Evolutionary conservation across 768 basidiomycete genomes (phyloP).

Genomic region (Strobilomyces dryophilus): DNA sequence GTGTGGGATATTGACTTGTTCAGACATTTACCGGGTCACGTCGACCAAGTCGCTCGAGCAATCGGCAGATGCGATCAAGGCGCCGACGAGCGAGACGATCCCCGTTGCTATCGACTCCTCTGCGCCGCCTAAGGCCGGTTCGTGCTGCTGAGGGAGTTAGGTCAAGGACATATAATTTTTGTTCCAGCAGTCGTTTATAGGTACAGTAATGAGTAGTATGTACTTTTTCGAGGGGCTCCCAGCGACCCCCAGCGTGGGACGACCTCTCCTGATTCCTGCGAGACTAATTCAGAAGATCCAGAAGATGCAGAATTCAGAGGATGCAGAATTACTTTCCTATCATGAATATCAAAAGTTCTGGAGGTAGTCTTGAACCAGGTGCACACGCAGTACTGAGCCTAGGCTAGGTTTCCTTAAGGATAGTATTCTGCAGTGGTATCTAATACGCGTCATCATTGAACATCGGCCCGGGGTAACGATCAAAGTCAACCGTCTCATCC

Average conservation of each 20-base stretch:
- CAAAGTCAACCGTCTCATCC: background rate
- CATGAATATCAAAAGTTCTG: too few species aligned
- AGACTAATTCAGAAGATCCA: conserved; percentile 73
- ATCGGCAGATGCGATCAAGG: conserved; percentile 70
- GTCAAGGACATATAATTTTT: conserved; percentile 2
- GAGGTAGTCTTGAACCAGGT: too few species aligned
- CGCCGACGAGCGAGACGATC: conserved; percentile 79
- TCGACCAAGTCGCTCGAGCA: conserved; percentile 94
- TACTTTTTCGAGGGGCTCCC: conserved; percentile 12
- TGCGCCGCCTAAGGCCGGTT: conserved; percentile 46
- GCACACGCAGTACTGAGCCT: too few species aligned
- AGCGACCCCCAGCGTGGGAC: conserved; percentile 73
- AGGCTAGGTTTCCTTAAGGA: too few species aligned
- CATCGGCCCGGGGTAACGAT: background rate
- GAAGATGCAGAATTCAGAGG: conserved; percentile 90
- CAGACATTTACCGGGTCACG: conserved; percentile 97
- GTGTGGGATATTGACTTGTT: conserved; percentile 2
- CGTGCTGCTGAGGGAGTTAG: conserved; percentile 52
- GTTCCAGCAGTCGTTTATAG: conserved; percentile 20
- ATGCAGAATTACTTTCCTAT: conserved; percentile 82
- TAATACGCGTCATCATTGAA: too few species aligned
- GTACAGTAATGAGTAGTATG: conserved; percentile 20
- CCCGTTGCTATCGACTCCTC: conserved; percentile 69
- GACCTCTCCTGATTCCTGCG: conserved; percentile 83
- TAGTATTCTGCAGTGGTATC: too few species aligned